These are phyloP conservation scores for Fusarium chlamydosporum DNA, from an alignment of 2,329 filamentous ascomycete species.

Conservation along the genomic window DNA sequence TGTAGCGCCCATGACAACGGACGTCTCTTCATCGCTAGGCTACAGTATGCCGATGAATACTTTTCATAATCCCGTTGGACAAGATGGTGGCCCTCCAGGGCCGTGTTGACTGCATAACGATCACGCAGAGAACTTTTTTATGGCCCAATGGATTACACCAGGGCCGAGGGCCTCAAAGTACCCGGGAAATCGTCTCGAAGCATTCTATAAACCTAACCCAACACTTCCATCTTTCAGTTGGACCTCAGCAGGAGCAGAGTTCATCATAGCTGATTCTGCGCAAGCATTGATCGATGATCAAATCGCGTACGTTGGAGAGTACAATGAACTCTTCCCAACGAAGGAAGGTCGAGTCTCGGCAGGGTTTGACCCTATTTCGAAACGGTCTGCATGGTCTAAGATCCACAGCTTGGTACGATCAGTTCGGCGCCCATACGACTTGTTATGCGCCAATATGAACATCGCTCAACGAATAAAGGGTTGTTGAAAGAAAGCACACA, in stretches of 20 bases:
- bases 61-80: constrained; percentile 42
- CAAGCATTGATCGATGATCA: constrained; percentile 4
- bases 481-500: background rate
- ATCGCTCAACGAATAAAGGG: background rate
- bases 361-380: background rate
- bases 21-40: constrained; percentile 43
- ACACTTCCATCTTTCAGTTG: background rate
- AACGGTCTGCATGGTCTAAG: background rate
- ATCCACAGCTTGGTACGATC: background rate
- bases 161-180: constrained; percentile 10
- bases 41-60: constrained; percentile 49
- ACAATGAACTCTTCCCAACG: background rate
- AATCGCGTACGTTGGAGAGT: background rate
- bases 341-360: background rate
- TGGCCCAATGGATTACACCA: constrained; percentile 9
- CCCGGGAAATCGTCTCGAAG: constrained; percentile 1
- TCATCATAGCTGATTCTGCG: background rate
- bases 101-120: constrained; percentile 45
- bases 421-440: background rate
- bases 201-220: background rate
- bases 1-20: constrained; percentile 40
- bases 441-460: background rate
- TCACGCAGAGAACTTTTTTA: constrained; percentile 20
- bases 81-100: constrained; percentile 40
- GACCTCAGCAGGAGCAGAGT: background rate